These are phyloP conservation scores for Arachnomyces sp. DNA, from an alignment of 2,329 filamentous ascomycete species.

Conservation along the genomic window DNA sequence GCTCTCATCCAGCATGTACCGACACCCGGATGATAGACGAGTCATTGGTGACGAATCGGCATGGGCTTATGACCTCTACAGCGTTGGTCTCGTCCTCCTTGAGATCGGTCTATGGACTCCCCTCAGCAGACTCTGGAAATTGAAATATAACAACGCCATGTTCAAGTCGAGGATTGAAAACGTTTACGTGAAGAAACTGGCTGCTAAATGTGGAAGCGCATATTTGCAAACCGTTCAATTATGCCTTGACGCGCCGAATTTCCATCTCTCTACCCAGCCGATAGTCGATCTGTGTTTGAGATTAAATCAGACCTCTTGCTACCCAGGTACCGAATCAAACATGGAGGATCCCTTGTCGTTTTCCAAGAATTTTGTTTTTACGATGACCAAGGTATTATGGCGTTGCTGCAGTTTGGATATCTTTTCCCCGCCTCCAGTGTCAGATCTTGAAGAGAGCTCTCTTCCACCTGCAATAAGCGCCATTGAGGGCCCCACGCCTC, in stretches of 20 bases:
- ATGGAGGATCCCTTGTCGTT: constrained; percentile 29
- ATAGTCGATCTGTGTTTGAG: constrained; percentile 34
- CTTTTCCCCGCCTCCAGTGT: constrained; percentile 31
- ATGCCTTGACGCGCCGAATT: constrained; percentile 52
- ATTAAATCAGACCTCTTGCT: constrained; percentile 33
- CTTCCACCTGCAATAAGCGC: constrained; percentile 32
- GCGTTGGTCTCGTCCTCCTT: constrained; percentile 53
- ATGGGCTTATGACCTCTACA: constrained; percentile 50
- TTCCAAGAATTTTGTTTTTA: constrained; percentile 38
- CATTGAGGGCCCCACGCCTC: constrained; percentile 18
- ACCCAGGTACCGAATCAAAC: constrained; percentile 32
- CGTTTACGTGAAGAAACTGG: constrained; percentile 53
- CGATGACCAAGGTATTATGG: constrained; percentile 34
- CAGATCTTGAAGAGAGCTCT: constrained; percentile 35
- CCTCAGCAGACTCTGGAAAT: constrained; percentile 54
- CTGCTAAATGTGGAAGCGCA: constrained; percentile 54
- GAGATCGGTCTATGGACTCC: constrained; percentile 59
- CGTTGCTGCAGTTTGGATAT: constrained; percentile 36
- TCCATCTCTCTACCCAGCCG: constrained; percentile 33
- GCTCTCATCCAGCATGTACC: constrained; percentile 50
- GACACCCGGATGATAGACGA: constrained; percentile 46
- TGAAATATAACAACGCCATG: constrained; percentile 53
- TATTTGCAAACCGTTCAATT: constrained; percentile 56
- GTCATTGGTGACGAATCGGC: constrained; percentile 28
- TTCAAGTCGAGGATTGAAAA: constrained; percentile 58